Conservation (phyloP, 2,329 filamentous ascomycete genomes). For the Cladophialophora carrionii region DNA sequence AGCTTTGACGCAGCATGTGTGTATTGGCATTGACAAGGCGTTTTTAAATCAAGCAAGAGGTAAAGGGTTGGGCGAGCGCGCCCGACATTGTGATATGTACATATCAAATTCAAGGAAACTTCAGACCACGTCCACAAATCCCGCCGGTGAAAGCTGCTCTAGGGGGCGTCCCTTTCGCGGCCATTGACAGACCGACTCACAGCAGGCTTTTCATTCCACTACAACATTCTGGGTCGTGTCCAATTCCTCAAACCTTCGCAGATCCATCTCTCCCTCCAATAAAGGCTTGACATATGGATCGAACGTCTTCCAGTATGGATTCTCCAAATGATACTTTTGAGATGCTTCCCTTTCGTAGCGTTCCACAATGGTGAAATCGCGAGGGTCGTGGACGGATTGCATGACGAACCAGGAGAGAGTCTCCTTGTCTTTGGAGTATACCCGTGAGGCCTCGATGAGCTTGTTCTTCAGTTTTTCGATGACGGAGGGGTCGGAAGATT, state of each 20-base stretch:
- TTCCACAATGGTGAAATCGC: constrained; percentile 76
- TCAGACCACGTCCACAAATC: not conserved
- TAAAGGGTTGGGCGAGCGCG: not conserved
- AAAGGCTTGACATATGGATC: constrained; percentile 68
- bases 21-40: constrained; percentile 20
- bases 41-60: constrained; percentile 6
- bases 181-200: not conserved
- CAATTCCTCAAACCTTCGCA: constrained; percentile 69
- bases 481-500: constrained; percentile 63
- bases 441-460: constrained; percentile 72
- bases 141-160: not conserved
- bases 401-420: constrained; percentile 75
- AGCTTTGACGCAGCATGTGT: constrained; percentile 8
- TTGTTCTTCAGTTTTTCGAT: constrained; percentile 71
- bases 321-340: constrained; percentile 67
- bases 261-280: constrained; percentile 68
- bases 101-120: constrained; percentile 13
- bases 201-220: constrained; percentile 21
- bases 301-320: constrained; percentile 76
- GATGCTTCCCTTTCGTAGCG: constrained; percentile 68
- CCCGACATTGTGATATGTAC: constrained; percentile 16
- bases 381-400: constrained; percentile 70
- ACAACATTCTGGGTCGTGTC: constrained; percentile 51
- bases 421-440: constrained; percentile 73
- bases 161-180: not conserved